Evolutionary conservation across 805 yeast genomes (phyloP), one percentile per base, ranked within the genome.

Genomic region (Pichia scutulata): DNA sequence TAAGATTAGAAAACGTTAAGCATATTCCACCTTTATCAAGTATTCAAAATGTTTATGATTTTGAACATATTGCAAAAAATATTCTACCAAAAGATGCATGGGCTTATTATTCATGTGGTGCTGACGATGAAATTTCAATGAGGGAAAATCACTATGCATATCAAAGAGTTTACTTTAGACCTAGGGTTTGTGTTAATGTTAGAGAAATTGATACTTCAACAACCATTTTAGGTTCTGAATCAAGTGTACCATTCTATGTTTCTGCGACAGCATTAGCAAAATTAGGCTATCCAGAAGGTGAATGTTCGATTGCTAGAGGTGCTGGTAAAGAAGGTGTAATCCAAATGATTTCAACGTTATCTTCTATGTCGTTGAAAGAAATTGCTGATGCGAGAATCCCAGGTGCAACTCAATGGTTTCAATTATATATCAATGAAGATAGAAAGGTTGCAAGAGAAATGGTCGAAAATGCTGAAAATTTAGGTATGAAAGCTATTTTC

Each of bases 201-300:
- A 67, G 76, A n/a, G 66, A 76, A 28, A 77, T 90, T 43, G 95
- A 88, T 62, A 65, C 81, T 30, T 66, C 83, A 12, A 84, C 95
- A 10, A 74, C 79, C 7, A 78, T 92, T 79, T 71, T 92, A 39
- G 97, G 97, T n/a, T 62, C 78, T 19, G 70, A 74, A 47, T 72
- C 81, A 1, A 70, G 77, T 18, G 86, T 82, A 14, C 98, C 98
- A 16, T 89, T 92, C 65, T 92, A 90, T 63, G 80, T 85, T 48
- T 77, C 92, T 39, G 98, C 98, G 2, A 88, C 98, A 7, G 98
- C 97, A 0, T 73, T 89, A 54, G 97, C 95, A 37, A 85, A 83
- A 61, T 75, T 92, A 57, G 98, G 97, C 4, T 93, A 90, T 61
- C 89, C 89, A 2, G 97, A 88, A 40, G 98, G 98, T 51, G 98